A percentile compares a stretch with the other conserved stretches of the same genome.
Conservation (phyloP, 2,329 filamentous ascomycete genomes). For the Calonectria hawksworthii region DNA sequence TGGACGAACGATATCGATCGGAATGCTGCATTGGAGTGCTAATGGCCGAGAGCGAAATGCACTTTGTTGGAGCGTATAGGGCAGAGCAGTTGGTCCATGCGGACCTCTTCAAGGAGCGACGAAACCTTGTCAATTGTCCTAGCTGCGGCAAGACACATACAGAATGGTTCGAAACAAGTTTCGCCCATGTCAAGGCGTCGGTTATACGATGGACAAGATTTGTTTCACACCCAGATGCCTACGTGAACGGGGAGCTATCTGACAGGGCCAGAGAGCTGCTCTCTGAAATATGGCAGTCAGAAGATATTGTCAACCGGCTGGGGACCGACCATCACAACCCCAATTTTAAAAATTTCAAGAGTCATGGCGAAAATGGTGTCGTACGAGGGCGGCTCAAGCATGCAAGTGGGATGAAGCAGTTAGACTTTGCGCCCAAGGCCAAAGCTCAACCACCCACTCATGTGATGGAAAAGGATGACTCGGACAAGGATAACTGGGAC, state of each 20-base stretch:
- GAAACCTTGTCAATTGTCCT: not conserved
- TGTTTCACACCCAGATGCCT: not conserved
- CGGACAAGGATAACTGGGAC: not conserved
- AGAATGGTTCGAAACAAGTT: not conserved
- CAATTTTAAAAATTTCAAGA: not conserved
- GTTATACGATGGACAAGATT: not conserved
- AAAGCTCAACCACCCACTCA: not conserved
- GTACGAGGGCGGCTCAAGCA: not conserved
- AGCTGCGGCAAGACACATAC: not conserved
- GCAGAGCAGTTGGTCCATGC: conserved; percentile 3
- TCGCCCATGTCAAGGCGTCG: not conserved
- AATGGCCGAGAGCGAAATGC: not conserved
- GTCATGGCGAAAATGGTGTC: not conserved
- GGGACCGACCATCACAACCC: not conserved
- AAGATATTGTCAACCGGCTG: not conserved
- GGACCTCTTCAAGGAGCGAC: not conserved
- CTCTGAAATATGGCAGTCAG: not conserved
- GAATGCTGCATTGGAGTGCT: not conserved
- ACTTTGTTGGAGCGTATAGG: not conserved
- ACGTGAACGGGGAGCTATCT: not conserved
- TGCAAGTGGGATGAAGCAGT: not conserved
- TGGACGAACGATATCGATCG: not conserved
- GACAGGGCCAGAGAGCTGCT: not conserved
- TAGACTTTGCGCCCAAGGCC: not conserved
- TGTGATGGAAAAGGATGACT: not conserved